Percentiles rank a stretch among this genome's conserved stretches.
These are phyloP conservation scores for Chytriomyces sp. DNA, from an alignment of 192 early-diverging fungal genomes.

Conservation along the genomic window DNA sequence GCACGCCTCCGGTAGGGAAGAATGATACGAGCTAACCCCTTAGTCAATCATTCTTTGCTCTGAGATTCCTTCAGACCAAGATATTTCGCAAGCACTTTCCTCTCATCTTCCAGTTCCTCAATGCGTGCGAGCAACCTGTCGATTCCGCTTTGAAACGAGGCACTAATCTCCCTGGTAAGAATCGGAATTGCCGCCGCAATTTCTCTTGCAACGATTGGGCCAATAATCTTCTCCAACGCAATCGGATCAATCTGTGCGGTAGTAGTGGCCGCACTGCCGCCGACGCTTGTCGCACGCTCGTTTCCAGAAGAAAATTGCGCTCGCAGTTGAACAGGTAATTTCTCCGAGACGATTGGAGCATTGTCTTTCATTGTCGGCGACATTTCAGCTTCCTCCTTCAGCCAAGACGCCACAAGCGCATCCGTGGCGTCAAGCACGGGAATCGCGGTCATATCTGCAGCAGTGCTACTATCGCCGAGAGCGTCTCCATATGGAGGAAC, in stretches of 20 bases:
- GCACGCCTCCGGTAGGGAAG: no score
- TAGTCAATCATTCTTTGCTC: no score
- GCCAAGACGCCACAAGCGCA: background rate
- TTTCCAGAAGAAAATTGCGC: background rate
- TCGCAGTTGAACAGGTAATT: background rate
- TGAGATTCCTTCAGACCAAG: no score
- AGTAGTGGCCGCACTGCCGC: background rate
- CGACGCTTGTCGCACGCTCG: background rate
- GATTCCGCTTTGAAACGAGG: background rate
- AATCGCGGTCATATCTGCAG: background rate
- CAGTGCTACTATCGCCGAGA: background rate
- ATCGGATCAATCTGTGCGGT: background rate
- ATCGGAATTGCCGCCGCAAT: background rate
- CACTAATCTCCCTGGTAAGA: background rate
- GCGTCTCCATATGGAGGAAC: constrained; percentile 26
- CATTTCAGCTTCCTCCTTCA: constrained; percentile 13
- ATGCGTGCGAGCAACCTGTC: background rate
- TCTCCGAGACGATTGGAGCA: background rate
- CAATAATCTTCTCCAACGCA: background rate
- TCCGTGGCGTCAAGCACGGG: constrained; percentile 1
- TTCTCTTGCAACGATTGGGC: background rate
- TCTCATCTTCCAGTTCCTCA: background rate
- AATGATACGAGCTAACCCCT: no score
- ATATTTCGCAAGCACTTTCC: background rate
- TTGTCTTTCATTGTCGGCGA: background rate